A percentile compares a stretch with the other conserved stretches of the same genome.
Evolutionary conservation across 306 rosid species (phyloP).

Genomic region (Cucurbita pepo): DNA sequence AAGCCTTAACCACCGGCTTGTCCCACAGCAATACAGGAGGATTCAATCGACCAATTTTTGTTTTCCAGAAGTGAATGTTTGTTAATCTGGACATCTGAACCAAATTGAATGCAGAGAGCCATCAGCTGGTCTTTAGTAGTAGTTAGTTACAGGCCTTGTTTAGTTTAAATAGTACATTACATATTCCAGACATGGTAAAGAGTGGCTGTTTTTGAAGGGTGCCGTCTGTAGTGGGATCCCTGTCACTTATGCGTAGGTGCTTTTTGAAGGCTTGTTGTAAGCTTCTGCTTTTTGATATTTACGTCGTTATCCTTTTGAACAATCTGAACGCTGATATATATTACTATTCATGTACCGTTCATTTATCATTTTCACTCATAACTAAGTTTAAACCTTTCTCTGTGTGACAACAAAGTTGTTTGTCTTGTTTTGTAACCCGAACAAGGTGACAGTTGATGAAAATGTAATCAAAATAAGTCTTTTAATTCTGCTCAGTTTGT

Average conservation of each 20-base stretch:
- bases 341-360: neutral
- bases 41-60: constrained; percentile 72
- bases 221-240: neutral
- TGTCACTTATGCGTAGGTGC: neutral
- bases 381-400: neutral
- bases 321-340: neutral
- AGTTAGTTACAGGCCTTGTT: too few relatives aligned
- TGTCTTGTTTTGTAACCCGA: neutral
- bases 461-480: too few relatives aligned
- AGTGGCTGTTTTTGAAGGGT: neutral
- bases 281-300: neutral
- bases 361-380: neutral
- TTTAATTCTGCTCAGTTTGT: too few relatives aligned
- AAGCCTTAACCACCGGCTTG: constrained; percentile 41
- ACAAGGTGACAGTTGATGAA: neutral
- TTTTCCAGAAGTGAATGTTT: constrained; percentile 36
- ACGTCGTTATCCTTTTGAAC: neutral
- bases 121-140: neutral
- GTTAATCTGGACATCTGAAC: neutral
- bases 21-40: constrained; percentile 61
- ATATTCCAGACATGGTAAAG: neutral
- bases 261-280: neutral
- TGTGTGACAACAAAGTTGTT: neutral
- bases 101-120: neutral
- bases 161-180: too few relatives aligned